phyloP scores from a whole-genome alignment of 495 filamentous ascomycete species.

The Neurospora sp. region DNA sequence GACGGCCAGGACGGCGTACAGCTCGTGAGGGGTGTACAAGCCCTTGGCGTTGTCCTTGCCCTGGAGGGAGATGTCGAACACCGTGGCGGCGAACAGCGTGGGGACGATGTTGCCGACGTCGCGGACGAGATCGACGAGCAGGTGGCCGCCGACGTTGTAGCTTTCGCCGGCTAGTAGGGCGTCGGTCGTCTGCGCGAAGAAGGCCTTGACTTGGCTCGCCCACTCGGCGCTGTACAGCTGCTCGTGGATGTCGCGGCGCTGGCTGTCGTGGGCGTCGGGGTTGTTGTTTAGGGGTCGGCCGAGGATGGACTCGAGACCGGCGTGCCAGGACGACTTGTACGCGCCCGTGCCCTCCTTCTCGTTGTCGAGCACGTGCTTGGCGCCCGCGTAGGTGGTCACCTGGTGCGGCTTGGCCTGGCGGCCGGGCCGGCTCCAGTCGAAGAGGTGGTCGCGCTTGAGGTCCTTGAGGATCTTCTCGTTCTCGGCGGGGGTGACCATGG shows the following conservation, averaged over 20 bases:
- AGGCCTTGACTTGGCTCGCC: slow-evolving; percentile 45
- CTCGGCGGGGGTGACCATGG: slow-evolving; percentile 63
- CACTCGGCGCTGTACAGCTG: slow-evolving; percentile 51
- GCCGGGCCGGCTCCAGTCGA: slow-evolving; percentile 56
- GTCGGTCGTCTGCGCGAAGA: slow-evolving; percentile 56
- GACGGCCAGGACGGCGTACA: slow-evolving; percentile 64
- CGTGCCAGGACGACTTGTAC: slow-evolving; percentile 58
- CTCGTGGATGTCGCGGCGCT: slow-evolving; percentile 44
- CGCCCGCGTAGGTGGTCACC: slow-evolving; percentile 50
- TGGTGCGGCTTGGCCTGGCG: slow-evolving; percentile 42
- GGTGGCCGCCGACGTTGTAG: slow-evolving; percentile 45
- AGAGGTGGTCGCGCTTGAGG: slow-evolving; percentile 61
- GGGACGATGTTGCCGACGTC: slow-evolving; percentile 69
- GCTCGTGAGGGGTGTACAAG: slow-evolving; percentile 67
- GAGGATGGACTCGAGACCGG: slow-evolving; percentile 41
- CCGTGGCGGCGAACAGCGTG: slow-evolving; percentile 58
- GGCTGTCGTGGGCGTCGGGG: slow-evolving; percentile 36
- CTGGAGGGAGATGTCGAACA: slow-evolving; percentile 69
- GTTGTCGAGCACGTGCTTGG: slow-evolving; percentile 52
- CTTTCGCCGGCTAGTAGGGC: slow-evolving; percentile 54
- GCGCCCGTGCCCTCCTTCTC: slow-evolving; percentile 26
- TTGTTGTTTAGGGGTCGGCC: slow-evolving; percentile 40
- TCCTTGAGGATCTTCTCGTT: slow-evolving; percentile 63
- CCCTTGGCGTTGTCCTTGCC: slow-evolving; percentile 56
- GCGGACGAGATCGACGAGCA: slow-evolving; percentile 67